Evolutionary conservation across 805 yeast species (phyloP).

Genomic region (Zygotorulaspora sp.): DNA sequence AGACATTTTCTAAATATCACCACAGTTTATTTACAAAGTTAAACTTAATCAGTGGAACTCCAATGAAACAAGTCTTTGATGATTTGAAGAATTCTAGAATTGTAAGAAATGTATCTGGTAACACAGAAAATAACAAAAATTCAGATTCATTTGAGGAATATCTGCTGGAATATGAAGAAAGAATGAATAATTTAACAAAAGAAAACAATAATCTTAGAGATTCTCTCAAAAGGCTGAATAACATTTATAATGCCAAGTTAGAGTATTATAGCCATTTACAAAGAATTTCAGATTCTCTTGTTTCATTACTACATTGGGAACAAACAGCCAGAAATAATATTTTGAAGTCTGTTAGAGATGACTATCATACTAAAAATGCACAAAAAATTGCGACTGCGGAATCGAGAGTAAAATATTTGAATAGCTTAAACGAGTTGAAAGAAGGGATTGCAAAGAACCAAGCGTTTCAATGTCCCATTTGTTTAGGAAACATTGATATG

Average conservation of each 20-base stretch:
- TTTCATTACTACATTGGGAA: conserved; percentile 39
- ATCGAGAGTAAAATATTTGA: conserved; percentile 48
- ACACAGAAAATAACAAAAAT: conserved; percentile 5
- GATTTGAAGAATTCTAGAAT: conserved; percentile 31
- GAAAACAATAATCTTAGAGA: conserved; percentile 36
- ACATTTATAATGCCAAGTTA: conserved; percentile 72
- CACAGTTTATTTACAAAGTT: conserved; percentile 26
- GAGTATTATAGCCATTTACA: conserved; percentile 83
- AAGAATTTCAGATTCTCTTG: conserved; percentile 77
- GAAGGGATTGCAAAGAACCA: conserved; percentile 31
- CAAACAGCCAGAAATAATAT: conserved; percentile 16
- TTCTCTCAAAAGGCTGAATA: conserved; percentile 49
- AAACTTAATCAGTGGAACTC: conserved; percentile 22
- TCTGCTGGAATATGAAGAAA: conserved; percentile 22
- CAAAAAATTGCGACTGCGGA: conserved; percentile 30
- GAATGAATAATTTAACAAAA: conserved; percentile 18
- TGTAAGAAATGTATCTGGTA: conserved; percentile 18
- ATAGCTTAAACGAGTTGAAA: conserved; percentile 36
- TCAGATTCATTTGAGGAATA: conserved; percentile 26
- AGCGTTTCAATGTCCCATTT: conserved; percentile 61
- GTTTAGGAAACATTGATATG: conserved; percentile 60
- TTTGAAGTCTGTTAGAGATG: conserved; percentile 22
- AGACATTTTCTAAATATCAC: conserved; percentile 32
- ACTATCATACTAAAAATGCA: conserved; percentile 21
- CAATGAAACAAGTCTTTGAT: conserved; percentile 33